Conservation (phyloP, 306 rosid genomes). For the Pachyrhizus erosus region DNA sequence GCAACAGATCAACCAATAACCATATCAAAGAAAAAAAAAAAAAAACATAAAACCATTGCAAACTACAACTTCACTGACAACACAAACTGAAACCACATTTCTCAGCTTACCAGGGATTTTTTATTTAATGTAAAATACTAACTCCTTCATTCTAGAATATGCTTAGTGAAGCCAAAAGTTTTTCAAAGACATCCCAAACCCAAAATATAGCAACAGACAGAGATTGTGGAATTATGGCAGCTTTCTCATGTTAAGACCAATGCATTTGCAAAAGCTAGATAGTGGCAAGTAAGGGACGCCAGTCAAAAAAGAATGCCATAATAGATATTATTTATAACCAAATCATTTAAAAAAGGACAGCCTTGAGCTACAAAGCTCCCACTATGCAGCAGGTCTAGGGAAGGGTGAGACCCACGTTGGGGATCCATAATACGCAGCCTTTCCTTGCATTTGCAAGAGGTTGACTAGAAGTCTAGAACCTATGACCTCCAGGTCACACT, state of each 20-base stretch:
- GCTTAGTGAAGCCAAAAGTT: background rate
- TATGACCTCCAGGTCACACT: background rate
- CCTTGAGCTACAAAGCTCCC: background rate
- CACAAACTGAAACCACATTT: background rate
- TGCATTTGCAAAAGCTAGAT: background rate
- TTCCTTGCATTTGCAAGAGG: background rate
- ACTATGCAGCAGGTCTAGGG: background rate
- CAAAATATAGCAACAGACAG: slow-evolving; percentile 29
- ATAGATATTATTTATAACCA: background rate
- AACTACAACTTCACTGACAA: slow-evolving; percentile 9
- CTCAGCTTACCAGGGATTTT: background rate
- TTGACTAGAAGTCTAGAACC: background rate
- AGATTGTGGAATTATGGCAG: background rate
- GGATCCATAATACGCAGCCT: background rate
- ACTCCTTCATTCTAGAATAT: no score
- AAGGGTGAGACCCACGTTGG: background rate
- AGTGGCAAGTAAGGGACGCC: background rate
- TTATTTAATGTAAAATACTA: background rate
- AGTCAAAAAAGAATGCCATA: background rate
- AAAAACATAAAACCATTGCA: slow-evolving; percentile 33
- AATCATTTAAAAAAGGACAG: background rate
- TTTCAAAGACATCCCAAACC: slow-evolving; percentile 18
- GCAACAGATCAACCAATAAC: slow-evolving; percentile 22
- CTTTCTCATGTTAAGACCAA: background rate
- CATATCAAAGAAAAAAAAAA: slow-evolving; percentile 32